Evolutionary conservation across 768 basidiomycete species (phyloP), one percentile per base, ranked within the genome.

Genomic region (Pulveroboletus sp.): DNA sequence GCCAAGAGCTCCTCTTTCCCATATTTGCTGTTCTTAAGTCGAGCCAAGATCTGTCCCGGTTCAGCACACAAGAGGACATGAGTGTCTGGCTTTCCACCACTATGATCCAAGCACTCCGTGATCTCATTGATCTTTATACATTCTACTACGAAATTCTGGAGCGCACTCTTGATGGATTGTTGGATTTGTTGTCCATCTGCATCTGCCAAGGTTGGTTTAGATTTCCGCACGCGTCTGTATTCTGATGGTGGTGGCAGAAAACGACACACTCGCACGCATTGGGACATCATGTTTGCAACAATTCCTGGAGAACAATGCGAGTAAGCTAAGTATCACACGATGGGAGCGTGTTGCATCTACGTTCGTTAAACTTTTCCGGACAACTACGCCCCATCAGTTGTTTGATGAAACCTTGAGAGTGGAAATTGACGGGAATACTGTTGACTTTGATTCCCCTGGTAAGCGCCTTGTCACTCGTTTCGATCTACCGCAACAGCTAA

Each of bases 61-160:
- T 97, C 73, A 89, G 78, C 66, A 94, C 93, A 5, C 93, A 96
- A 61, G 96, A 98, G 63, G 96, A 98, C 59, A 95, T 98, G 93
- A 96, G 93, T 60, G 93, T 99, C 23, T 99, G 96, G 96, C 70
- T 99, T 39, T 97, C 93, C 22, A 96, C 96, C 13, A 99, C 96
- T 3, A 93, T 99, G 89, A 96, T 98, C 43, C 93, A 97, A 64
- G 96, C 96, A 1, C 78, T 99, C 39, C 83, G 96, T 38, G 89
- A 97, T 68, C 77, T 98, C 53, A 89, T 99, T 50, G 92, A 95
- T 63, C 79, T 99, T 19, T 99, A 94, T 65, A 94, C 96, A 2
- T 90, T 84, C 71, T 93, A 93, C 73, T 98, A 97, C 64, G 86
- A 90, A 45, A 91, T 84, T 14, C 68, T 99, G 60, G 90, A 93